Evolutionary conservation across 2,329 filamentous ascomycete species (phyloP), one percentile per base, ranked within the genome.

Genomic region (Fusarium nurragi): DNA sequence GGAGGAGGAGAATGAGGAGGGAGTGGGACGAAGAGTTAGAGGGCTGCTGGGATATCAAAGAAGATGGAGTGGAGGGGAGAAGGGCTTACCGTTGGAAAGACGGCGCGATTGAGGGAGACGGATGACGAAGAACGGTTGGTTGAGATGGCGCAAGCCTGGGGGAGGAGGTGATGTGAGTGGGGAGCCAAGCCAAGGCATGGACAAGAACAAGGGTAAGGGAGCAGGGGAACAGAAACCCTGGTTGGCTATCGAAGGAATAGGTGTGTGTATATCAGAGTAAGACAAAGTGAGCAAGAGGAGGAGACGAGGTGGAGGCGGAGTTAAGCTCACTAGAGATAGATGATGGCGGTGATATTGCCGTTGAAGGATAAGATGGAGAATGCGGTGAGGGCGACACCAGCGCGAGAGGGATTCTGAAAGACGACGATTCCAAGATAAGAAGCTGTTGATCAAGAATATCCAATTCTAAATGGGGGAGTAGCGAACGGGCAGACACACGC

Each of bases 51-150:
- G 64, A 59, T 64, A 64, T 59, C 53, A 64, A 55, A 67, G 51
- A 48, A 56, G 54, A 64, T 68, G 65, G 65, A 57, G 66, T 49
- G 67, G 61, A 63, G 58, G 55, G 58, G 50, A 41, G 45, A 57
- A 60, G 58, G 66, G 68, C 49, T 64, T 66, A 67, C 66, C 66
- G 68, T 71, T 71, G 67, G 55, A 63, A 66, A 67, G 68, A 63
- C 67, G 64, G 71, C 63, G 65, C 67, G 65, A 70, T 71, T 62
- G 72, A 71, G 66, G 71, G 65, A 70, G 66, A 61, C 69, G 67
- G 73, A 75, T 76, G 73, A 74, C 73, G 74, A 70, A 62, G 66
- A 59, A 69, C 73, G 74, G 74, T 75, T 75, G 74, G 74, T 65
- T 69, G 66, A 63, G 58, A 74, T 73, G 73, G 68, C 73, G 71